A percentile compares a stretch with the other conserved stretches of the same genome.
Evolutionary conservation across 345 rosid genomes (phyloP).

Genomic region (Ceriops tagal): DNA sequence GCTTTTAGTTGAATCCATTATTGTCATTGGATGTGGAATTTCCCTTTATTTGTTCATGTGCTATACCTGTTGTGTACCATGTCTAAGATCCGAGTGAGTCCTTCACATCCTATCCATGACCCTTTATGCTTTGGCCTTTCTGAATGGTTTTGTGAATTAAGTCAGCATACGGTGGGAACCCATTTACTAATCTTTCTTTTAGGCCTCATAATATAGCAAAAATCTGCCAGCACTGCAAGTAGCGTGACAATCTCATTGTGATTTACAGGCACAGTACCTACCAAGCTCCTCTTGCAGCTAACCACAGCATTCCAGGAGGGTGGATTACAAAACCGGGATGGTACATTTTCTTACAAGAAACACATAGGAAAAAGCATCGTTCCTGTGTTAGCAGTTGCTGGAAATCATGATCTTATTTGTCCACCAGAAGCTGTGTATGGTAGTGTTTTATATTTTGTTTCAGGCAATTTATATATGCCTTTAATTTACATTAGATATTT

Average conservation of each 20-base stretch:
- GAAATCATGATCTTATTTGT: conserved; percentile 72
- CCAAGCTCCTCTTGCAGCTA: conserved; percentile 70
- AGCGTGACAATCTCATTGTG: conserved; percentile 1
- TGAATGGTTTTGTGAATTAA: too few relatives aligned
- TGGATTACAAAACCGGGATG: conserved; percentile 58
- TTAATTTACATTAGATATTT: neutral
- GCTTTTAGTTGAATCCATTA: too few relatives aligned
- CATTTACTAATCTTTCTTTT: neutral
- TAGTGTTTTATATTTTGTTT: conserved; percentile 15
- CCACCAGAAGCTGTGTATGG: conserved; percentile 89
- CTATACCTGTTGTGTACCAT: too few relatives aligned
- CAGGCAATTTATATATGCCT: neutral
- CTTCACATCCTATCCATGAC: too few relatives aligned
- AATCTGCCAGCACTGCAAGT: neutral
- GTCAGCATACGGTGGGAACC: too few relatives aligned
- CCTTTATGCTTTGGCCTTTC: neutral
- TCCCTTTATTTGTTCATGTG: too few relatives aligned
- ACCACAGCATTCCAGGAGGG: conserved; percentile 53
- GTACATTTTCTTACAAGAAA: conserved; percentile 65
- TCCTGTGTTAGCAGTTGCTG: conserved; percentile 77
- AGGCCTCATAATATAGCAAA: neutral
- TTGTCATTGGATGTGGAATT: too few relatives aligned
- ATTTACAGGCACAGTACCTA: conserved; percentile 64
- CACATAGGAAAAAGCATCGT: conserved; percentile 62
- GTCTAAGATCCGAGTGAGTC: too few relatives aligned